phyloP scores from a whole-genome alignment of 805 yeast species.

The Priceomyces haplophilus region DNA sequence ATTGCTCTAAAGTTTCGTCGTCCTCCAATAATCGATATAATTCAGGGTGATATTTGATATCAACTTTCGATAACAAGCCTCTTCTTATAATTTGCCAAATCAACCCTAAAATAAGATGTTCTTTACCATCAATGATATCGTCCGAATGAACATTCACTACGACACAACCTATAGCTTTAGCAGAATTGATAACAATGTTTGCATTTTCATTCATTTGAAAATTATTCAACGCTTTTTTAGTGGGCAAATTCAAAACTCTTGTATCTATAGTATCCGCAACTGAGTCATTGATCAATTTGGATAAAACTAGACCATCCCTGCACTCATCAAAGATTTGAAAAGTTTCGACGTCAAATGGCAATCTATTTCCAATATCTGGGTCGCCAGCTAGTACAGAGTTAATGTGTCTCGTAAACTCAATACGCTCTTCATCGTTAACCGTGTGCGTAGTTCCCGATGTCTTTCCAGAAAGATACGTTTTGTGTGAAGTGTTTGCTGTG shows the following conservation, averaged over 20 bases:
- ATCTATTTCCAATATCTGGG: slow-evolving; percentile 71
- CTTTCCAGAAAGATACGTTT: slow-evolving; percentile 79
- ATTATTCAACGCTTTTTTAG: slow-evolving; percentile 79
- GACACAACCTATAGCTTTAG: slow-evolving; percentile 97
- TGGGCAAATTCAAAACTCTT: slow-evolving; percentile 89
- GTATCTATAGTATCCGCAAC: slow-evolving; percentile 98
- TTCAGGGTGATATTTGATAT: slow-evolving; percentile 94
- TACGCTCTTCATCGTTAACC: slow-evolving; percentile 93
- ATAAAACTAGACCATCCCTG: slow-evolving; percentile 88
- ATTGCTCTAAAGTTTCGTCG: slow-evolving; percentile 96
- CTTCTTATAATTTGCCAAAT: slow-evolving; percentile 98
- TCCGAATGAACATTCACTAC: slow-evolving; percentile 97
- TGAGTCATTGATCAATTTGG: slow-evolving; percentile 93
- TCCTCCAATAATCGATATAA: slow-evolving; percentile 91
- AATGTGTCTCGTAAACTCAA: slow-evolving; percentile 94
- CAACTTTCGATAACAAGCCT: slow-evolving; percentile 91
- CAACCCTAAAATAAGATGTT: slow-evolving; percentile 84
- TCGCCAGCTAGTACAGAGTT: slow-evolving; percentile 91
- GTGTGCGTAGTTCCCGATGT: slow-evolving; percentile 94
- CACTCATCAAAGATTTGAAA: slow-evolving; percentile 97
- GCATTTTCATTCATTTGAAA: slow-evolving; percentile 97
- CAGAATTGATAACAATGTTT: slow-evolving; percentile 95
- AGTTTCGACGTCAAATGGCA: slow-evolving; percentile 90
- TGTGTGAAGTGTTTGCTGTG: slow-evolving; percentile 49
- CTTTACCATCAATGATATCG: slow-evolving; percentile 91